Percentiles rank a stretch among this genome's conserved stretches.
Conservation (phyloP, 805 yeast genomes). For the Candida koratica region DNA sequence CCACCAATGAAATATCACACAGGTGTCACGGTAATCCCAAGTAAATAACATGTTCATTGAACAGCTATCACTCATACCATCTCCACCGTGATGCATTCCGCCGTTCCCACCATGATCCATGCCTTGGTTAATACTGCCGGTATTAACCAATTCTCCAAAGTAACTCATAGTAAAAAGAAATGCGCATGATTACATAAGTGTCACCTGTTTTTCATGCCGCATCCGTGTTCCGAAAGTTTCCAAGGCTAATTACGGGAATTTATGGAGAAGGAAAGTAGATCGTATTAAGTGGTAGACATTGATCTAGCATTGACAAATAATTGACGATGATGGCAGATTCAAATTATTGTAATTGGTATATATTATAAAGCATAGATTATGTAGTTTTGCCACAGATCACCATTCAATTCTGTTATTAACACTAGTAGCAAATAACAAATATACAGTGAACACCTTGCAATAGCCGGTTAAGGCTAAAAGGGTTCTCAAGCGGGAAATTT, state of each 20-base stretch:
- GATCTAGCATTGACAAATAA: too few relatives aligned
- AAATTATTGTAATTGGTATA: too few relatives aligned
- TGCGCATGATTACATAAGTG: conserved; percentile 1
- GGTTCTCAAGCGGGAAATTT: too few relatives aligned
- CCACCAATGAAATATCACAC: conserved; percentile 80
- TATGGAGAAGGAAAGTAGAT: too few relatives aligned
- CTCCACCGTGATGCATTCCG: conserved; percentile 11
- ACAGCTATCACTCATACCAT: conserved; percentile 31
- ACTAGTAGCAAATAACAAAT: too few relatives aligned
- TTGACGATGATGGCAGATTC: too few relatives aligned
- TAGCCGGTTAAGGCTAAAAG: too few relatives aligned
- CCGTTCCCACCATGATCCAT: conserved; percentile 5
- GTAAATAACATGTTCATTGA: conserved; percentile 74
- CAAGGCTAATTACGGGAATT: not conserved
- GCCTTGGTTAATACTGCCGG: not conserved
- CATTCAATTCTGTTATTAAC: too few relatives aligned
- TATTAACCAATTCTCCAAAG: not conserved
- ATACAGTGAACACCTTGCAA: too few relatives aligned
- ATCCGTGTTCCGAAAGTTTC: conserved; percentile 5
- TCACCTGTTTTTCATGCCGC: conserved; percentile 3
- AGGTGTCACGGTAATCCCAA: conserved; percentile 70
- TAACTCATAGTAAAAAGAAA: not conserved
- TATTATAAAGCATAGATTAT: too few relatives aligned
- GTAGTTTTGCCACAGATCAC: too few relatives aligned
- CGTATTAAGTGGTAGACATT: too few relatives aligned